Evolutionary conservation across 2,329 filamentous ascomycete genomes (phyloP).

Genomic region (Cladophialophora chaetospira): DNA sequence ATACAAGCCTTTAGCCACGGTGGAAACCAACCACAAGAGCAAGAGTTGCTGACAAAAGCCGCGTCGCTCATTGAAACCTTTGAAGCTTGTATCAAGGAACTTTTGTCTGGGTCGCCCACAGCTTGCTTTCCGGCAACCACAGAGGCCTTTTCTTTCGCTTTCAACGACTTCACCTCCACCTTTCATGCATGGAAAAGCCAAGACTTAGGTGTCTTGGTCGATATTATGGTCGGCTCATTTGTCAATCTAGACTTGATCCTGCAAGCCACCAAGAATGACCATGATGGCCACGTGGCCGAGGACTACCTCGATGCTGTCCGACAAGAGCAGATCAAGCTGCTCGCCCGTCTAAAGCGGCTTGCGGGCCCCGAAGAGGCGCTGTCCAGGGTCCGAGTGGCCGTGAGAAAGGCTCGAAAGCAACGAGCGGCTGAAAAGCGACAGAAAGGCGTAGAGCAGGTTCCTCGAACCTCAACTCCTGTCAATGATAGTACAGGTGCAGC

Average conservation of each 20-base stretch:
- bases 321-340: conserved; percentile 64
- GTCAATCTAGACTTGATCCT: conserved; percentile 67
- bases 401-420: conserved; percentile 54
- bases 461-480: conserved; percentile 29
- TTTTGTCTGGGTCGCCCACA: conserved; percentile 1
- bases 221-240: conserved; percentile 68
- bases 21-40: conserved; percentile 63
- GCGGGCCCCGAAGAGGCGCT: conserved; percentile 63
- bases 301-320: conserved; percentile 67
- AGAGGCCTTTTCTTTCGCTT: conserved; percentile 52
- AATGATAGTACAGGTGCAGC: conserved; percentile 35
- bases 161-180: conserved; percentile 62
- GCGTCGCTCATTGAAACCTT: conserved; percentile 55
- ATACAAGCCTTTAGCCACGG: conserved; percentile 57
- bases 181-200: conserved; percentile 68
- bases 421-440: conserved; percentile 24
- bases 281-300: conserved; percentile 60
- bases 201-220: conserved; percentile 63
- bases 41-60: conserved; percentile 63
- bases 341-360: conserved; percentile 63
- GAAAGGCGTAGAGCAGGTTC: conserved; percentile 25
- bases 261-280: conserved; percentile 67
- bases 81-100: conserved; percentile 20
- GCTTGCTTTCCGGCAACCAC: background rate
- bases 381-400: conserved; percentile 60